Conservation (phyloP, 2,329 filamentous ascomycete genomes). For the Penicillium sp. region DNA sequence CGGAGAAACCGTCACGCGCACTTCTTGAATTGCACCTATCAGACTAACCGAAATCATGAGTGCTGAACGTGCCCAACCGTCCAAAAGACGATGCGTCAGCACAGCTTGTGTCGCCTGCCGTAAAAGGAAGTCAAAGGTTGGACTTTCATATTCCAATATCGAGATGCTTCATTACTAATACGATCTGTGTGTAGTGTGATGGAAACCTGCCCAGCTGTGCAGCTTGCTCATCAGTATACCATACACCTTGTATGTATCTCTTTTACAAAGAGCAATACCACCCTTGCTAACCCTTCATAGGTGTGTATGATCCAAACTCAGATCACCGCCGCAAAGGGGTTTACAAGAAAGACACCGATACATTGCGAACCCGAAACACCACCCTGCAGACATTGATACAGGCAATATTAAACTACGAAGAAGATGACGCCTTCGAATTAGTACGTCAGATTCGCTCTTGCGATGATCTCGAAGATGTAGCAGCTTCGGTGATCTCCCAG, state of each 20-base stretch:
- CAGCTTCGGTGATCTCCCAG: slow-evolving; percentile 56
- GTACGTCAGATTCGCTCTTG: slow-evolving; percentile 86
- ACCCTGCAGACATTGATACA: slow-evolving; percentile 91
- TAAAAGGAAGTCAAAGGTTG: slow-evolving; percentile 70
- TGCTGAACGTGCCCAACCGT: slow-evolving; percentile 30
- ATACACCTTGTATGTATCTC: slow-evolving; percentile 40
- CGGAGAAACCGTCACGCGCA: slow-evolving; percentile 14
- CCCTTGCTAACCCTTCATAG: slow-evolving; percentile 50
- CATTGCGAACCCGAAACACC: slow-evolving; percentile 78
- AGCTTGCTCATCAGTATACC: slow-evolving; percentile 91
- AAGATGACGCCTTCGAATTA: slow-evolving; percentile 77
- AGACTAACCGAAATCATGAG: slow-evolving; percentile 27
- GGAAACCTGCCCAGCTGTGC: slow-evolving; percentile 88
- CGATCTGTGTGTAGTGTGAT: slow-evolving; percentile 62
- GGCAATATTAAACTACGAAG: slow-evolving; percentile 84
- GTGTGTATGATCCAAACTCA: slow-evolving; percentile 92
- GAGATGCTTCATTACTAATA: slow-evolving; percentile 2
- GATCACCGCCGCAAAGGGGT: slow-evolving; percentile 96
- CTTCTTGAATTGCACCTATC: slow-evolving; percentile 11
- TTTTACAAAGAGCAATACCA: neutral
- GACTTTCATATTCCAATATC: neutral
- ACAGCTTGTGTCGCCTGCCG: slow-evolving; percentile 82
- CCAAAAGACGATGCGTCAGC: slow-evolving; percentile 74
- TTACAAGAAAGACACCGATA: slow-evolving; percentile 90
- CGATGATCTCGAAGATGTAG: slow-evolving; percentile 67